A percentile compares a stretch with the other conserved stretches of the same genome.
These are phyloP conservation scores for Penicillium brasilianum DNA, from an alignment of 2,329 filamentous ascomycete species.

Conservation along the genomic window DNA sequence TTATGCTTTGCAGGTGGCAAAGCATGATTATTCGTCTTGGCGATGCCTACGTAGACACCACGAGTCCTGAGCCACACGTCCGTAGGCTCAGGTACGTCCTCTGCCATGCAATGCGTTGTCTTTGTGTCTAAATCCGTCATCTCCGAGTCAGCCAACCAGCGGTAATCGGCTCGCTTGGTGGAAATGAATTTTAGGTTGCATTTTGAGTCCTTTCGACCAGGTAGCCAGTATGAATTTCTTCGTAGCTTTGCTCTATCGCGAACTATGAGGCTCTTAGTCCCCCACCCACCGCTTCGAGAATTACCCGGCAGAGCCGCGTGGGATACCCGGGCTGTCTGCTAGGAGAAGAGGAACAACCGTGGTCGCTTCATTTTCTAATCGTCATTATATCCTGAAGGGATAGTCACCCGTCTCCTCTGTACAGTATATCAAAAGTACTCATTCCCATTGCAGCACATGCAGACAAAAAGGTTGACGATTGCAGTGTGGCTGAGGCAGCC, in stretches of 20 bases:
- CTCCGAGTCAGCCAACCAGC: neutral
- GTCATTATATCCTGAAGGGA: too few relatives aligned
- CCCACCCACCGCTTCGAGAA: conserved; percentile 2
- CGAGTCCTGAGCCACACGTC: neutral
- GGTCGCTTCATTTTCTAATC: neutral
- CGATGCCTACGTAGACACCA: conserved; percentile 5
- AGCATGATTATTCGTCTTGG: conserved; percentile 4
- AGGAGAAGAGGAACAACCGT: neutral
- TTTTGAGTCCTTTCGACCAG: neutral
- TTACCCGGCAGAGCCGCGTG: conserved; percentile 10
- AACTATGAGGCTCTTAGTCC: conserved; percentile 13
- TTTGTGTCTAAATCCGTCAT: neutral
- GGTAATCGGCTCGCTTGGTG: neutral
- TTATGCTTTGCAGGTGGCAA: conserved; percentile 3
- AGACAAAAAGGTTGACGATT: neutral
- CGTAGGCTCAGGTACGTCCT: neutral
- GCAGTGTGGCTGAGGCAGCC: conserved; percentile 7
- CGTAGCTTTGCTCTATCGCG: neutral
- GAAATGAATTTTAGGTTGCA: neutral
- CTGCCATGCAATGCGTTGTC: neutral
- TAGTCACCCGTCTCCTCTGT: neutral
- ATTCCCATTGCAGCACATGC: neutral
- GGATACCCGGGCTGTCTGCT: neutral
- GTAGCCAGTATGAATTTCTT: neutral
- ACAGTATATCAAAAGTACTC: neutral